These are phyloP conservation scores for Yarrowia sp. DNA, from an alignment of 805 yeast genomes.

Conservation along the genomic window DNA sequence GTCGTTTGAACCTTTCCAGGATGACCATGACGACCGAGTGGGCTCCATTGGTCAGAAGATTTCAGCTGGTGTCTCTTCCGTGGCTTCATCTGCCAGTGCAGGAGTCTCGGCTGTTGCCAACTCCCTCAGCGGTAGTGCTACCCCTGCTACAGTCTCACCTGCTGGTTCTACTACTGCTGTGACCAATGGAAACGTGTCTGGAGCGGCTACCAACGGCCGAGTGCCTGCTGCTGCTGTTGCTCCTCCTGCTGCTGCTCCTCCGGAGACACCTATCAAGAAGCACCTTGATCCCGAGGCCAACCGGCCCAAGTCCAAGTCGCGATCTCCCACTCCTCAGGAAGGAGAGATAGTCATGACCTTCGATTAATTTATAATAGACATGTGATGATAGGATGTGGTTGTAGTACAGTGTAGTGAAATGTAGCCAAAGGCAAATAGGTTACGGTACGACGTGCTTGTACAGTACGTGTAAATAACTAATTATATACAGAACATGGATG, in stretches of 20 bases:
- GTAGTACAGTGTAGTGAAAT: no score
- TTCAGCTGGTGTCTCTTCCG: background rate
- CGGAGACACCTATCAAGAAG: background rate
- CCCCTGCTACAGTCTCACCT: no score
- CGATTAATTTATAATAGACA: slow-evolving; percentile 26
- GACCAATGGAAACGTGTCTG: background rate
- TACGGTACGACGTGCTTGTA: no score
- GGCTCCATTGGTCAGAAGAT: slow-evolving; percentile 17
- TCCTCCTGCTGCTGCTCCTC: background rate
- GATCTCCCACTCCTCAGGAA: slow-evolving; percentile 13
- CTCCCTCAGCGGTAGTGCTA: background rate
- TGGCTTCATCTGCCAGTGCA: background rate
- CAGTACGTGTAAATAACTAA: no score
- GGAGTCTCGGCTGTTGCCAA: slow-evolving; percentile 6
- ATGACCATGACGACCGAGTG: slow-evolving; percentile 32
- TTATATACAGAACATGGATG: no score
- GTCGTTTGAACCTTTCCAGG: slow-evolving; percentile 34
- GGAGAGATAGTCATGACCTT: slow-evolving; percentile 30
- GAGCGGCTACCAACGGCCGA: background rate
- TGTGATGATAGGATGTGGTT: background rate
- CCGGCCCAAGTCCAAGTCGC: background rate
- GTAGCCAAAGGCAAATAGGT: no score
- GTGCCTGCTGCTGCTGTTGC: background rate
- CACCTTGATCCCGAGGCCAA: background rate
- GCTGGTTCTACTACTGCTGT: background rate